Evolutionary conservation across 345 rosid species (phyloP).

Genomic region (Brassica juncea): DNA sequence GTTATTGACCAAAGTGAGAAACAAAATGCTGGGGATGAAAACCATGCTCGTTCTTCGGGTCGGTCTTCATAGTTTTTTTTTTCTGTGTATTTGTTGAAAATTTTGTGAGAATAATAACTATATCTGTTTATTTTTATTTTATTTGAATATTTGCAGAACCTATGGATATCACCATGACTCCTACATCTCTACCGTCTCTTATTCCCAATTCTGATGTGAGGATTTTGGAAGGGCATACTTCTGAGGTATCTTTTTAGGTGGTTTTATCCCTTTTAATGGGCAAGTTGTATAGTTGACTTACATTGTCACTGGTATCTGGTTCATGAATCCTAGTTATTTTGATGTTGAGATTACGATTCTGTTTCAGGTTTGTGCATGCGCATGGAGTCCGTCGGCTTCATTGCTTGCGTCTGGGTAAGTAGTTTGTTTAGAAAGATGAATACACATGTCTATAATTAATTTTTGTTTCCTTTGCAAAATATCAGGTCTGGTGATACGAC

Average conservation of each 20-base stretch:
- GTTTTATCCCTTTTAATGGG: neutral
- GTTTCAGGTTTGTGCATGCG: slow-evolving; percentile 92
- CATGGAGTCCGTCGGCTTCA: slow-evolving; percentile 99
- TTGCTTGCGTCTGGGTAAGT: slow-evolving; percentile 98
- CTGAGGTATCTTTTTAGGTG: slow-evolving; percentile 67
- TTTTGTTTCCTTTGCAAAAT: slow-evolving; percentile 2
- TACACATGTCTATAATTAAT: neutral
- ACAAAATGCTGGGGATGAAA: slow-evolving; percentile 49
- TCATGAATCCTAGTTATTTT: neutral
- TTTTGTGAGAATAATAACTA: neutral
- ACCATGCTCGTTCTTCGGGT: slow-evolving; percentile 63
- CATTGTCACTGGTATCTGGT: neutral
- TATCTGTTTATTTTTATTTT: neutral
- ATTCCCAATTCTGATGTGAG: slow-evolving; percentile 84
- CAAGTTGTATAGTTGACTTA: slow-evolving; percentile 5
- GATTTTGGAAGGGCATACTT: slow-evolving; percentile 94
- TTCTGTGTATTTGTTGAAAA: slow-evolving; percentile 2
- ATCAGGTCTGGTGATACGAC: slow-evolving; percentile 96
- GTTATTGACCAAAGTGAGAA: slow-evolving; percentile 55
- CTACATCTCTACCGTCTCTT: slow-evolving; percentile 49
- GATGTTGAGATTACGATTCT: neutral
- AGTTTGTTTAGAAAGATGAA: slow-evolving; percentile 9
- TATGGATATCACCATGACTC: slow-evolving; percentile 61
- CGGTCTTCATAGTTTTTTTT: neutral
- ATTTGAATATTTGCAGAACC: slow-evolving; percentile 61